These are phyloP conservation scores for Colletotrichum gloeosporioides DNA, from an alignment of 2,329 filamentous ascomycete genomes.

Conservation along the genomic window DNA sequence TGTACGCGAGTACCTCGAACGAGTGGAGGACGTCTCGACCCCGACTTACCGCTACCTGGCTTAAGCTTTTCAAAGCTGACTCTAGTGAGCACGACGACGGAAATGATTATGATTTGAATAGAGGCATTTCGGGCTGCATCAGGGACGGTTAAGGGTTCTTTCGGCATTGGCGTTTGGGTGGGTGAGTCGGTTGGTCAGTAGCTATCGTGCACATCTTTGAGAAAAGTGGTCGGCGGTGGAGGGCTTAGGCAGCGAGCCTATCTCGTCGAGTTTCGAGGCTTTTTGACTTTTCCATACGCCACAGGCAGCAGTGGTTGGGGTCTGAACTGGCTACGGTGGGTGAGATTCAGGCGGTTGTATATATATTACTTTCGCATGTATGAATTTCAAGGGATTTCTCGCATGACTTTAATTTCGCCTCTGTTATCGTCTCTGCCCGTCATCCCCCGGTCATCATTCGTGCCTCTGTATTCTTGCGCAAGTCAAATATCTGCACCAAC, in stretches of 20 bases:
- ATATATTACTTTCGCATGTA: background rate
- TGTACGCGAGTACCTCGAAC: slow-evolving; percentile 78
- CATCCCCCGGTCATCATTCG: background rate
- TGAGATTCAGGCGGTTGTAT: background rate
- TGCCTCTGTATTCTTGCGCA: background rate
- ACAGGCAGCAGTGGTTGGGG: background rate
- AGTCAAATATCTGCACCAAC: background rate
- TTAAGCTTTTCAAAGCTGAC: slow-evolving; percentile 38
- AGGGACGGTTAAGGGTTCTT: background rate
- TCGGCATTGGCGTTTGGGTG: background rate
- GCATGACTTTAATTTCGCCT: background rate
- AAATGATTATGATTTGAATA: slow-evolving; percentile 1
- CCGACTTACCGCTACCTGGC: slow-evolving; percentile 77
- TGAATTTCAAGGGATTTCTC: background rate
- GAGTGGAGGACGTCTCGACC: slow-evolving; percentile 69
- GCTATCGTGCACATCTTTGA: background rate
- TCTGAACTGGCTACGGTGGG: background rate
- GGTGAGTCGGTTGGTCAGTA: background rate
- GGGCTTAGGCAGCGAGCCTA: background rate
- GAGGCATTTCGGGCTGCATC: background rate
- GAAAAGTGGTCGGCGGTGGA: background rate
- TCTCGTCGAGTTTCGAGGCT: background rate
- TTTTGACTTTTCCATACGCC: background rate
- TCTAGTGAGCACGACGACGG: background rate
- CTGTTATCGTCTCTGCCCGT: background rate